Percentiles rank a stretch among this genome's conserved stretches.
Evolutionary conservation across 164 flowering plant genomes (phyloP).

Genomic region (Umbellularia californica): DNA sequence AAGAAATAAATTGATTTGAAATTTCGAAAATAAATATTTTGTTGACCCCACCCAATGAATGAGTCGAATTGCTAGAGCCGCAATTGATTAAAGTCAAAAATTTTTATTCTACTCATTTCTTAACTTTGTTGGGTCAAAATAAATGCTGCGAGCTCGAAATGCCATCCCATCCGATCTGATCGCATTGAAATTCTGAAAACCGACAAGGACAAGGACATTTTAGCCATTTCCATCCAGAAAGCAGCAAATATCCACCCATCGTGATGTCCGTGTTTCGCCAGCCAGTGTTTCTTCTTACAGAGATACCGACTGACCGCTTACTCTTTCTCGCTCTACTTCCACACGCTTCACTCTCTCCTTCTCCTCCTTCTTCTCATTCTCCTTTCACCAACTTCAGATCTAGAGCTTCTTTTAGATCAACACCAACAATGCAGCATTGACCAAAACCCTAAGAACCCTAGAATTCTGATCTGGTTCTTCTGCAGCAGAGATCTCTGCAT

Average conservation of each 20-base stretch:
- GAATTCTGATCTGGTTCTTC: neutral
- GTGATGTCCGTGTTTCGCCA: neutral
- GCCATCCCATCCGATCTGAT: too few relatives aligned
- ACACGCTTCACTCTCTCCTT: neutral
- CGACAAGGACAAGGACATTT: neutral
- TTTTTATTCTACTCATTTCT: too few relatives aligned
- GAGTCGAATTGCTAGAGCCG: too few relatives aligned
- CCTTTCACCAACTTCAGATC: too few relatives aligned
- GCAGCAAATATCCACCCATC: too few relatives aligned
- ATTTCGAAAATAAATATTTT: too few relatives aligned
- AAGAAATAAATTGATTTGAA: too few relatives aligned
- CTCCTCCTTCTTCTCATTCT: neutral
- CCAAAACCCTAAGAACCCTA: neutral
- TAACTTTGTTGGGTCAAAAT: too few relatives aligned
- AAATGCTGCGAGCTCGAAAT: too few relatives aligned
- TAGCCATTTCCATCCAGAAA: neutral
- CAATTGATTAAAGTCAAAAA: too few relatives aligned
- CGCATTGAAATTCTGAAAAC: neutral
- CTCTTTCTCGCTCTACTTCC: neutral
- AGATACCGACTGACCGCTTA: neutral
- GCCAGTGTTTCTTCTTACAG: neutral
- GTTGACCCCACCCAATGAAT: too few relatives aligned
- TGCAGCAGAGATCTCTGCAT: neutral
- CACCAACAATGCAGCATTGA: neutral
- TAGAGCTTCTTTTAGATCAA: neutral